A percentile compares a stretch with the other conserved stretches of the same genome.
Conservation (phyloP, 352 stramenopile genomes). For the Phytophthora rubi region DNA sequence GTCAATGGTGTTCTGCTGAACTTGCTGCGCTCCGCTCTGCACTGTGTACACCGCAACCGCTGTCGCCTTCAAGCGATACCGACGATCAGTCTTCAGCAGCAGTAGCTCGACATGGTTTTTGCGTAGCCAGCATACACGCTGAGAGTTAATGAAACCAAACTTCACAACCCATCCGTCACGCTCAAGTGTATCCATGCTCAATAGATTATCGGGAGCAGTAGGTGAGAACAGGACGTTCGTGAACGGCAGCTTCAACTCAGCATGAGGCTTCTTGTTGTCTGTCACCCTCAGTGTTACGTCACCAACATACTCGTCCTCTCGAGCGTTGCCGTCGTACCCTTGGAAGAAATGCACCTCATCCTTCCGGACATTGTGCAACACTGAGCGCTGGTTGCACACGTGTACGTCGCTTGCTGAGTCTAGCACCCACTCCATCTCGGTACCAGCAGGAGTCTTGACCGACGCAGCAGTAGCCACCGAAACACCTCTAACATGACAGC, state of each 20-base stretch:
- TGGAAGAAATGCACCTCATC: background rate
- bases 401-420: slow-evolving; percentile 15
- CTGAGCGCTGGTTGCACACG: slow-evolving; percentile 9
- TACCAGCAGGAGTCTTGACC: background rate
- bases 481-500: slow-evolving; percentile 3
- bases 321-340: background rate
- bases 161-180: slow-evolving; percentile 10
- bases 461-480: slow-evolving; percentile 5
- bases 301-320: background rate
- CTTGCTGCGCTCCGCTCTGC: background rate
- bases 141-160: background rate
- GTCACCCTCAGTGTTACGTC: background rate
- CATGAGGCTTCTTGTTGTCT: slow-evolving; percentile 13
- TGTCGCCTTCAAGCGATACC: slow-evolving; percentile 10
- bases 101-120: background rate
- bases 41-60: background rate
- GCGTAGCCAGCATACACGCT: slow-evolving; percentile 2
- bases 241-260: slow-evolving; percentile 5
- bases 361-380: background rate
- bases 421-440: slow-evolving; percentile 13
- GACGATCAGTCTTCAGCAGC: slow-evolving; percentile 1
- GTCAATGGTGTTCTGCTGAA: background rate
- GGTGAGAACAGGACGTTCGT: slow-evolving; percentile 6
- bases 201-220: slow-evolving; percentile 12
- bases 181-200: slow-evolving; percentile 11